Conservation (phyloP, 148 eudicot genomes). For the Cornus florida region DNA sequence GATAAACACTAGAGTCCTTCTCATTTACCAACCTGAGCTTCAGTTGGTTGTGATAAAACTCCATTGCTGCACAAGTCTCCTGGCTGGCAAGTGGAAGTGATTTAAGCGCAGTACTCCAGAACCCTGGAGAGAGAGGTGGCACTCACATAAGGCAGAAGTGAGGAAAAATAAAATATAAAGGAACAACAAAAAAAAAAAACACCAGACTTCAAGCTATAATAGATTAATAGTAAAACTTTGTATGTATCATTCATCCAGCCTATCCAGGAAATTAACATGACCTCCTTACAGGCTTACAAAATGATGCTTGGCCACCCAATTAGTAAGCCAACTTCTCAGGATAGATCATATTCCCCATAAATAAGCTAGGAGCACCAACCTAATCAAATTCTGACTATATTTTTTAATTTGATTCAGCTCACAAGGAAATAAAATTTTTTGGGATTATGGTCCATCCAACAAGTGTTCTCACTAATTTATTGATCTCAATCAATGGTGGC, state of each 20-base stretch:
- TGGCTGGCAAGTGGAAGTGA: conserved; percentile 80
- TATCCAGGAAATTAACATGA: not conserved
- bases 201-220: not conserved
- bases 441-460: not conserved
- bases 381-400: not conserved
- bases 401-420: not conserved
- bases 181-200: not conserved
- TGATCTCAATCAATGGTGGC: not conserved
- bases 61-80: conserved; percentile 77
- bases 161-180: not conserved
- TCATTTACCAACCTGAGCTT: conserved; percentile 68
- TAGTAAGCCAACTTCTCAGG: too few relatives aligned
- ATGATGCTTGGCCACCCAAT: too few relatives aligned
- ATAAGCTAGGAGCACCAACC: not conserved
- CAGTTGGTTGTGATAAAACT: conserved; percentile 82
- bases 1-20: conserved; percentile 46
- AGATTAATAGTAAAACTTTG: not conserved
- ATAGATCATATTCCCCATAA: not conserved
- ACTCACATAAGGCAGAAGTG: not conserved
- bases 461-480: not conserved
- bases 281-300: too few relatives aligned
- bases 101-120: conserved; percentile 52
- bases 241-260: not conserved
- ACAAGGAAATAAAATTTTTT: not conserved
- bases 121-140: conserved; percentile 37